A percentile compares a stretch with the other conserved stretches of the same genome.
Conservation (phyloP, 1,139 yeast genomes). For the Kurtzmaniella natalensis region DNA sequence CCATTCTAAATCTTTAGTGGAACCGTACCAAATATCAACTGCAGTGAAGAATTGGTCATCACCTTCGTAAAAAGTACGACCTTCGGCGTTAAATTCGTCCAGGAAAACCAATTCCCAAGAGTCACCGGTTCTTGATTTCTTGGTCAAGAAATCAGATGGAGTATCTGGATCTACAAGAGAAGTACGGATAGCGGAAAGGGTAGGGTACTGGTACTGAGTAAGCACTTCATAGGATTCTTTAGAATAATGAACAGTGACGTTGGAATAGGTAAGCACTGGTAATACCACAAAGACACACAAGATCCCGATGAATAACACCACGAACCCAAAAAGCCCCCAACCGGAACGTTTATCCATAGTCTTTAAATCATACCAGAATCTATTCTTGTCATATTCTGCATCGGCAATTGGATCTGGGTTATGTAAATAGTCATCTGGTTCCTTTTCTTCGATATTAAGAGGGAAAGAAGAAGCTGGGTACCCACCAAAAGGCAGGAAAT, state of each 20-base stretch:
- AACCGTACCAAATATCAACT: slow-evolving; percentile 71
- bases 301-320: slow-evolving; percentile 54
- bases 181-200: slow-evolving; percentile 58
- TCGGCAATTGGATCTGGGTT: slow-evolving; percentile 91
- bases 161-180: slow-evolving; percentile 74
- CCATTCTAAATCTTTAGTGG: slow-evolving; percentile 84
- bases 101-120: slow-evolving; percentile 68
- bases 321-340: slow-evolving; percentile 56
- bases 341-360: slow-evolving; percentile 56
- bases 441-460: slow-evolving; percentile 79
- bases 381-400: slow-evolving; percentile 66
- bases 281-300: slow-evolving; percentile 62
- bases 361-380: slow-evolving; percentile 56
- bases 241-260: slow-evolving; percentile 37
- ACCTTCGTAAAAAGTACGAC: slow-evolving; percentile 76
- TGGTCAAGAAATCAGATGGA: slow-evolving; percentile 49
- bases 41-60: slow-evolving; percentile 85
- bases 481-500: slow-evolving; percentile 86
- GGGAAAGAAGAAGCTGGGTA: slow-evolving; percentile 90
- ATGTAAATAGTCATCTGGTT: slow-evolving; percentile 86
- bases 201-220: slow-evolving; percentile 56
- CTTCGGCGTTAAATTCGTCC: slow-evolving; percentile 80
- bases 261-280: slow-evolving; percentile 75
- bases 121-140: slow-evolving; percentile 50
- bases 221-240: slow-evolving; percentile 41